phyloP scores from a whole-genome alignment of 495 filamentous ascomycete genomes.

The Neurospora hispaniola region DNA sequence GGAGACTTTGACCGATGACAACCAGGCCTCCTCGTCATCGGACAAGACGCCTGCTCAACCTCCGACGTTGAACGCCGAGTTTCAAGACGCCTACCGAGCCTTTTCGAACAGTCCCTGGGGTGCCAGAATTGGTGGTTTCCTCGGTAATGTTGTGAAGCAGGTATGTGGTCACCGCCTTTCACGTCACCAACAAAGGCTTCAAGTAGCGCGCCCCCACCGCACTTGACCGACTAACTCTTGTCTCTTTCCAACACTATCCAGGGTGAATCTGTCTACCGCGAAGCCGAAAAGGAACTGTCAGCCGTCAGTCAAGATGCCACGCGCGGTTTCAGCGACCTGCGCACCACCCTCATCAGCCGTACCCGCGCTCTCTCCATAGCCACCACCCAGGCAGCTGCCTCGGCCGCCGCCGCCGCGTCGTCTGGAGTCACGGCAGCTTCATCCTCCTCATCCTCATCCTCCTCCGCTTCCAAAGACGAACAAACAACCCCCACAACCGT shows the following conservation, averaged over 20 bases:
- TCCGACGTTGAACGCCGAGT: conserved; percentile 67
- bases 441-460: not conserved
- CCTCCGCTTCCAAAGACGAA: conserved; percentile 5
- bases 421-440: conserved; percentile 1
- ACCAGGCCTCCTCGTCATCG: conserved; percentile 35
- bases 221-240: not conserved
- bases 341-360: conserved; percentile 53
- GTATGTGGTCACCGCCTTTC: conserved; percentile 26
- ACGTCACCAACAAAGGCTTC: not conserved
- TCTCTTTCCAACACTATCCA: conserved; percentile 23
- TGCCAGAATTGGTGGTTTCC: conserved; percentile 72
- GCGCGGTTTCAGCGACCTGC: conserved; percentile 69
- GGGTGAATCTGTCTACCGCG: conserved; percentile 78
- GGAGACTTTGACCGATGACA: conserved; percentile 56
- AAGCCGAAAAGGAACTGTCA: conserved; percentile 68
- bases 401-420: conserved; percentile 2
- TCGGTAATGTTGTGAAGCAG: conserved; percentile 83
- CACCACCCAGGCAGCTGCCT: conserved; percentile 18
- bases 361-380: conserved; percentile 65
- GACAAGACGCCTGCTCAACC: conserved; percentile 36
- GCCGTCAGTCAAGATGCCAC: conserved; percentile 71
- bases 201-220: not conserved
- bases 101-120: conserved; percentile 90
- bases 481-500: conserved; percentile 32
- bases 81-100: conserved; percentile 91